Evolutionary conservation across 768 basidiomycete species (phyloP), one percentile per base, ranked within the genome.

Genomic region (Lactarius vividus): DNA sequence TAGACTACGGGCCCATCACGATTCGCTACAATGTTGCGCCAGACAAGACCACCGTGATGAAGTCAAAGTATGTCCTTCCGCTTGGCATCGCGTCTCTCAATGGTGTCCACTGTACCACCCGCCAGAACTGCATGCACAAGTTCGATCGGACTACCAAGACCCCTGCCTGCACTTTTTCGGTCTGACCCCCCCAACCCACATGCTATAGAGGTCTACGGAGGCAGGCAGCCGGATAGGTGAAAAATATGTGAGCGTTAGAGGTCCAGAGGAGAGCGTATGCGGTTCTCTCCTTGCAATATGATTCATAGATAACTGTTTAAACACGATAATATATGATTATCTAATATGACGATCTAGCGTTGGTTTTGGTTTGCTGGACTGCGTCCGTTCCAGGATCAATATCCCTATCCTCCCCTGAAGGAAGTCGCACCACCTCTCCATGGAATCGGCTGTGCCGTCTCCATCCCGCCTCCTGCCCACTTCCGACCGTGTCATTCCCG

Each of bases 1-100:
- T 78, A 83, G 93, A 39, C 81, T 96, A 13, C 97, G 96, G 85
- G 88, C 94, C 35, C 96, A 96, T 15, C 92, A 98, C 73, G 97
- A 94, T 97, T 4, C 81, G 97, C 54, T 99, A 95, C 73, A 96
- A 97, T 0, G 96, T 99, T 16, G 96, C 97, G 13, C 96, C 96
- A 53, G 96, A 98, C 78, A 96, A 98, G 76, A 94, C 97, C 11
- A 33, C 33, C 33, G 1, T 33, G 96, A 98, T 33, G 96, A 98
- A 79, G 96, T 98, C 76, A 99, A 98, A 85, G 96, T 84, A 71
- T 52, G 78, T 67, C 37, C 3, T 55, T 35, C 28, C 9, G 2
- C 29, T 8, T 72, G 59, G 61, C 66, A 53, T 39, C 28, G 8
- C 5, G 23, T 40, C 15, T 20, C 9, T 39, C 29, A 23, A 59